A percentile compares a stretch with the other conserved stretches of the same genome.
These are phyloP conservation scores for Pythium brassicae DNA, from an alignment of 352 stramenopile genomes.

Conservation along the genomic window DNA sequence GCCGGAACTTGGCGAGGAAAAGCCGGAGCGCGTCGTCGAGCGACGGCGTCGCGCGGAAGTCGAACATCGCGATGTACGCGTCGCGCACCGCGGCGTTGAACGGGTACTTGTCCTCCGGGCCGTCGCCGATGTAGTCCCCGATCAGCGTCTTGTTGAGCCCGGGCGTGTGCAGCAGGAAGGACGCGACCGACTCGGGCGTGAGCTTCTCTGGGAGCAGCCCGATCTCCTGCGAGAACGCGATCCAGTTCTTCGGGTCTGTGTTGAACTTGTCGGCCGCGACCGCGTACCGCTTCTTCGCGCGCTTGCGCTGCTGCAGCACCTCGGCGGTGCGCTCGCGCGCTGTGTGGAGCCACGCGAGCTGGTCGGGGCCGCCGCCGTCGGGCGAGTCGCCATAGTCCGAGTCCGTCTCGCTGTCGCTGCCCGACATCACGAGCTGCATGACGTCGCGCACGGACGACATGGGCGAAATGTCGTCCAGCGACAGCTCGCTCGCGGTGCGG, in stretches of 20 bases:
- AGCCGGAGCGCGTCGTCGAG: constrained; percentile 91
- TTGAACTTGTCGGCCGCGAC: constrained; percentile 95
- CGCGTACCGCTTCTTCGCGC: constrained; percentile 87
- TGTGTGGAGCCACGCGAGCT: constrained; percentile 77
- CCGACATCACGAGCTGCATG: constrained; percentile 81
- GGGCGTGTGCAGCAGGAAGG: constrained; percentile 92
- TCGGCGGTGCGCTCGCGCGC: constrained; percentile 83
- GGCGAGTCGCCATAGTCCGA: constrained; percentile 42
- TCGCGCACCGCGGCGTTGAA: constrained; percentile 91
- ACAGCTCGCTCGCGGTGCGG: constrained; percentile 32
- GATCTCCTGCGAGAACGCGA: constrained; percentile 87
- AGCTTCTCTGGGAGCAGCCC: constrained; percentile 76
- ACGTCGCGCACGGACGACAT: constrained; percentile 79
- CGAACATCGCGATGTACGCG: constrained; percentile 90
- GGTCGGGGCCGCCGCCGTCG: constrained; percentile 20
- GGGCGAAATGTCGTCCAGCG: constrained; percentile 78
- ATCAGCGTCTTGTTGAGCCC: constrained; percentile 93
- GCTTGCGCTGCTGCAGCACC: constrained; percentile 88
- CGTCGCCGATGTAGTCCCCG: constrained; percentile 96
- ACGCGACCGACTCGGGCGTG: constrained; percentile 86
- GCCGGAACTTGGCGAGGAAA: constrained; percentile 93
- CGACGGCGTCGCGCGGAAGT: constrained; percentile 85
- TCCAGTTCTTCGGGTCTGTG: constrained; percentile 89
- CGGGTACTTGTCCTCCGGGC: constrained; percentile 93
- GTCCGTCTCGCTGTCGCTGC: constrained; percentile 72